Conservation (phyloP, 2,329 filamentous ascomycete species). For the Chrysoporthe austroafricana region DNA sequence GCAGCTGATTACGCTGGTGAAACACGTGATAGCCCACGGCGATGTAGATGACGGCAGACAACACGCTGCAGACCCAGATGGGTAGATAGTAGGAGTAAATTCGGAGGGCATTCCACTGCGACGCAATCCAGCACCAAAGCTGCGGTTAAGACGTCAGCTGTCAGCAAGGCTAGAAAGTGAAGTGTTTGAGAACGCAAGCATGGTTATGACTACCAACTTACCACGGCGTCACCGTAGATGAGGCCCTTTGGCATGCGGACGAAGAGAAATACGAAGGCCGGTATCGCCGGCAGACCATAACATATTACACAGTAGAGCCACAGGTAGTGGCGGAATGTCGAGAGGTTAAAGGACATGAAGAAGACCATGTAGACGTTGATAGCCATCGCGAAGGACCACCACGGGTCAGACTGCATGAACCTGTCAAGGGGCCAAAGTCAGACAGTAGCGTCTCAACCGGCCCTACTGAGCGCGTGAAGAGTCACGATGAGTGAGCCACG, state of each 20-base stretch:
- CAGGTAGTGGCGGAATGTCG: slow-evolving; percentile 72
- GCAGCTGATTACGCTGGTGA: slow-evolving; percentile 58
- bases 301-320: slow-evolving; percentile 72
- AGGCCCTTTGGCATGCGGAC: slow-evolving; percentile 46
- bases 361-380: slow-evolving; percentile 77
- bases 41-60: slow-evolving; percentile 59
- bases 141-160: slow-evolving; percentile 32
- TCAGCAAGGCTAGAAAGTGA: slow-evolving; percentile 7
- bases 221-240: slow-evolving; percentile 62
- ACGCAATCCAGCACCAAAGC: slow-evolving; percentile 67
- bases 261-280: slow-evolving; percentile 68
- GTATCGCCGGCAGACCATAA: slow-evolving; percentile 72
- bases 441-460: not conserved
- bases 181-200: not conserved
- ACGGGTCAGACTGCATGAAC: slow-evolving; percentile 77
- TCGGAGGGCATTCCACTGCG: slow-evolving; percentile 57
- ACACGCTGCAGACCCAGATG: slow-evolving; percentile 62
- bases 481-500: slow-evolving; percentile 38
- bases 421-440: slow-evolving; percentile 43
- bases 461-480: not conserved
- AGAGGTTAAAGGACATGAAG: slow-evolving; percentile 62
- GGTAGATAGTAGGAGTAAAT: slow-evolving; percentile 66
- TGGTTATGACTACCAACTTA: slow-evolving; percentile 38
- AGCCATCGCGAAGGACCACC: slow-evolving; percentile 83
- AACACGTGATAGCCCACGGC: slow-evolving; percentile 65